These are phyloP conservation scores for Ogataea hybrid DNA, from an alignment of 1,139 yeast species.

Conservation along the genomic window DNA sequence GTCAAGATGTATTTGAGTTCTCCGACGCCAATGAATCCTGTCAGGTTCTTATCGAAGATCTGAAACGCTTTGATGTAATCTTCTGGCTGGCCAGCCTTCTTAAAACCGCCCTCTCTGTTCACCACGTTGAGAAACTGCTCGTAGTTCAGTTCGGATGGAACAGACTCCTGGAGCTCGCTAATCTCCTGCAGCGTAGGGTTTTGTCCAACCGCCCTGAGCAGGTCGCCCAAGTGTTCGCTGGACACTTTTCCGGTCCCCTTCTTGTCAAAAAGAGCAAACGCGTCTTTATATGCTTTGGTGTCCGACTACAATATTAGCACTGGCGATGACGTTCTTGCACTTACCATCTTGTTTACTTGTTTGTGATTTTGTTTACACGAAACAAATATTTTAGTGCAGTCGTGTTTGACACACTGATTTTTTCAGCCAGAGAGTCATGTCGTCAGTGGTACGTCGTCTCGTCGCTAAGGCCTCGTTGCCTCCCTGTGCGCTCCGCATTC, in stretches of 20 bases:
- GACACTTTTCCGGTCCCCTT: slow-evolving; percentile 94
- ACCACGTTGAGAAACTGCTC: slow-evolving; percentile 77
- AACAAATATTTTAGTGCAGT: neutral
- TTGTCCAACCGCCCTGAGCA: slow-evolving; percentile 95
- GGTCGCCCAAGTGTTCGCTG: slow-evolving; percentile 85
- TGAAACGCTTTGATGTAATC: slow-evolving; percentile 97
- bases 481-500: slow-evolving; percentile 74
- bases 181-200: slow-evolving; percentile 95
- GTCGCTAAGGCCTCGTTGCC: slow-evolving; percentile 52
- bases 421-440: neutral
- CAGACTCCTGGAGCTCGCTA: slow-evolving; percentile 59
- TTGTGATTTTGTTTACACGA: slow-evolving; percentile 10
- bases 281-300: slow-evolving; percentile 69
- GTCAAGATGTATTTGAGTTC: slow-evolving; percentile 93
- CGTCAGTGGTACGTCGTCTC: slow-evolving; percentile 3
- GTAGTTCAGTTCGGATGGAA: slow-evolving; percentile 55
- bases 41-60: slow-evolving; percentile 92
- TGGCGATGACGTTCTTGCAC: neutral
- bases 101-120: slow-evolving; percentile 87
- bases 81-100: slow-evolving; percentile 89
- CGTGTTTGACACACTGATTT: slow-evolving; percentile 5
- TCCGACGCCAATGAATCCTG: slow-evolving; percentile 97
- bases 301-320: slow-evolving; percentile 11
- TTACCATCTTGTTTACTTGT: slow-evolving; percentile 8
- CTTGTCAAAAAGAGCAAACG: slow-evolving; percentile 95